Evolutionary conservation across 768 basidiomycete species (phyloP), one percentile per base, ranked within the genome.

Genomic region (Sutorius australiensis): DNA sequence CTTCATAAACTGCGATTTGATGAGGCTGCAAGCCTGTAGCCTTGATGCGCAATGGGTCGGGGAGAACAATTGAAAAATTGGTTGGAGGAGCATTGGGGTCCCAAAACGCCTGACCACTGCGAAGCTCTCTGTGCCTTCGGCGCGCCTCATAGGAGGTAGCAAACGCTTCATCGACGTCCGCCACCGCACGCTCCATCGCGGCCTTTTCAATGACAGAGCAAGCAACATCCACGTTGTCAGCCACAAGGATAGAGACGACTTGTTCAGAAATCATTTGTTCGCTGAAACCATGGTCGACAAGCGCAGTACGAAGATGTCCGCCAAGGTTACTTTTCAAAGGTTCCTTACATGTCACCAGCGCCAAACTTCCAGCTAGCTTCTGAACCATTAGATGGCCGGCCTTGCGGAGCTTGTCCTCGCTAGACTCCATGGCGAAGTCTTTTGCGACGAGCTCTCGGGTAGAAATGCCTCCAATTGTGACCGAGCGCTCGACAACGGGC

Each of bases 381-480:
- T 93, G 92, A 2, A 94, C 95, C 95, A 98, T 98, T 33, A 93
- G 69, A 68, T 97, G 93, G 12, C 90, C 93, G 24, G 97, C 92
- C 62, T 87, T 87, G 32, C 92, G 87, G 63, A 99, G 72, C 68
- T 90, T 95, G 46, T 88, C 84, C 62, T 98, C 94, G 63, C 89
- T 91, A 24, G 85, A 76, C 58, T 99, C 97, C 46, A 90, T 92
- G 3, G 89, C 93, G 59, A 95, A 99, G 69, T 99, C 97, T 72
- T 98, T 98, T 42, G 86, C 81, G 17, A 97, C 92, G 10, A 99
- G 77, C 66, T 99, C 97, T 36, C 94, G 80, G 16, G 95, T 95
- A 13, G 97, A 98, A 59, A 98, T 98, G 24, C 94, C 93, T 11
- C 95, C 95, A 59, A 99, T 98, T 1, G 97, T 98, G 21, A 98